Evolutionary conservation across 768 basidiomycete genomes (phyloP).

Genomic region (Lactifluus echinatus): DNA sequence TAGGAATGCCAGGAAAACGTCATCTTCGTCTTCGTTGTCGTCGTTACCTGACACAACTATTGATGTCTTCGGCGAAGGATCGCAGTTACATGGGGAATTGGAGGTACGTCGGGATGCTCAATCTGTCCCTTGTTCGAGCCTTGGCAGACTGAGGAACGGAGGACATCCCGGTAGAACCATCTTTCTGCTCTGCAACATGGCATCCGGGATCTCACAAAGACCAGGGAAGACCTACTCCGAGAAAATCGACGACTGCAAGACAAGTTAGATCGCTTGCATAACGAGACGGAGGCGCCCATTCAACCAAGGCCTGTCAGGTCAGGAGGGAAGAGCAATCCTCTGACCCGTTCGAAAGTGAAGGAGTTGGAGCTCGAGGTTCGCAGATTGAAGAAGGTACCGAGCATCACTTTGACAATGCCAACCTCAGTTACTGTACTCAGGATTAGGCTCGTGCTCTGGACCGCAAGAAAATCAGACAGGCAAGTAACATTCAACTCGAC

Average conservation of each 20-base stretch:
- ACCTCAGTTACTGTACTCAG: background rate
- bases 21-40: background rate
- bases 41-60: background rate
- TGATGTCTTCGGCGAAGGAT: background rate
- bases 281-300: background rate
- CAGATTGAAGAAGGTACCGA: slow-evolving; percentile 25
- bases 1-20: background rate
- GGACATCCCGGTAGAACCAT: background rate
- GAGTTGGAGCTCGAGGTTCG: slow-evolving; percentile 21
- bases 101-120: background rate
- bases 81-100: background rate
- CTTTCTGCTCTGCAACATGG: slow-evolving; percentile 7
- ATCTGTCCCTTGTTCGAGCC: background rate
- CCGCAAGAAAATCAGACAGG: slow-evolving; percentile 7
- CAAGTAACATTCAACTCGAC: background rate
- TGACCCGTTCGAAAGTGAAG: slow-evolving; percentile 21
- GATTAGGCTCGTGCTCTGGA: slow-evolving; percentile 14
- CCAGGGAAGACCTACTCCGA: background rate
- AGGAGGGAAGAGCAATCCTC: background rate
- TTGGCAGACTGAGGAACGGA: background rate
- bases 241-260: slow-evolving; percentile 1
- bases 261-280: slow-evolving; percentile 8
- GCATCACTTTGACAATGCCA: background rate
- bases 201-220: background rate
- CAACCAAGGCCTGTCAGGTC: slow-evolving; percentile 5